Base-by-base conservation (phyloP, 2,329 filamentous ascomycete species). In the Ophiosphaerella korrae region DNA sequence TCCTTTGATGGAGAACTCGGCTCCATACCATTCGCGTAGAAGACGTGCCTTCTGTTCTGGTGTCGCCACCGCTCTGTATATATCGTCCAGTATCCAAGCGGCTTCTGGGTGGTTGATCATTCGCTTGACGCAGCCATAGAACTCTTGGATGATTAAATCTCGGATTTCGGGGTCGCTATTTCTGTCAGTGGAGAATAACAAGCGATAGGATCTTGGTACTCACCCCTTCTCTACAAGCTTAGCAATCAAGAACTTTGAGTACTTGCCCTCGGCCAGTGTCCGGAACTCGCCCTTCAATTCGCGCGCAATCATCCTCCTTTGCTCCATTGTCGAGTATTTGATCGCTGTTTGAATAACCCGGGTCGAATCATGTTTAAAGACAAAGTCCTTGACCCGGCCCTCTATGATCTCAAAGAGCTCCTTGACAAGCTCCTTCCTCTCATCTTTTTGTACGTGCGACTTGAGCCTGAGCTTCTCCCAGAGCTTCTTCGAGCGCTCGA, bases 361-460 rank as follows among this genome's bases (percentile, higher is more conserved):
- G n/a, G 96, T 93, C 32, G 92, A 90, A 72, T 99, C 94, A 74
- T 99, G 94, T 83, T 99, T 99, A 78, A 99, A 89, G 16, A 97
- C 93, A 62, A 97, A 96, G 56, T 97, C 94, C 75, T 90, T 91
- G 66, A 97, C 89, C 50, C 89, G 86, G 45, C 92, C 93, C 21
- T 90, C 94, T 66, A 97, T 89, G 68, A 99, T 96, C 50, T 83
- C 82, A 74, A 96, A 97, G 23, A 99, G 83, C 78, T 99, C 93
- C 53, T 87, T 84, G 41, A 97, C 89, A 35, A 99, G 83, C 71
- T 88, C 83, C 74, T 93, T 88, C 56, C 94, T 73, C 78, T 99
- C 92, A 34, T 95, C 90, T 65, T 88, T 86, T 35, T 92, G 89
- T 1, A 99, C 91, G 66, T 97, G 91, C 2, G 92, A 96, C 78